Evolutionary conservation across 805 yeast species (phyloP).

Genomic region (Tetrapisispora iriomotensis): DNA sequence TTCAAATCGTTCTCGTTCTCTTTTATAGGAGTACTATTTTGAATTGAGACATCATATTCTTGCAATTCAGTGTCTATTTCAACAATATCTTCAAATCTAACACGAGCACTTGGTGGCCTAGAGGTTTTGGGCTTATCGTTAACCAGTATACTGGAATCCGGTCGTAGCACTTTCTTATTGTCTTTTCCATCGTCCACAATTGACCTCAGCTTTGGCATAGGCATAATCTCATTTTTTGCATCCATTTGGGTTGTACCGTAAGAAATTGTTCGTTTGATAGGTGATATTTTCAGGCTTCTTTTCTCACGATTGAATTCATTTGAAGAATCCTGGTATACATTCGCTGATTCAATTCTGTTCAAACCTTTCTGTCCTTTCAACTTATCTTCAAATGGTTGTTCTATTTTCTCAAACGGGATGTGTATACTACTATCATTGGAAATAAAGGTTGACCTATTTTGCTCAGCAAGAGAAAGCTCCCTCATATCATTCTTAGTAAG

Average conservation of each 20-base stretch:
- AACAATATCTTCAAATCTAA: slow-evolving; percentile 1
- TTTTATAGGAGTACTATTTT: slow-evolving; percentile 1
- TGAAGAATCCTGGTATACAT: too few relatives aligned
- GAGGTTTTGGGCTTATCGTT: too few relatives aligned
- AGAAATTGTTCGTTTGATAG: neutral
- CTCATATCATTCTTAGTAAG: slow-evolving; percentile 1
- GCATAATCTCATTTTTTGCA: neutral
- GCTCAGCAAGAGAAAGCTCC: slow-evolving; percentile 2
- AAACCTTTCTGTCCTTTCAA: too few relatives aligned
- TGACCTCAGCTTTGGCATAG: neutral
- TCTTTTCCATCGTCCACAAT: too few relatives aligned
- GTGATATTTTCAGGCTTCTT: slow-evolving; percentile 4
- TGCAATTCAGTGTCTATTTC: neutral
- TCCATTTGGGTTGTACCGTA: neutral
- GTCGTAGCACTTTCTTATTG: too few relatives aligned
- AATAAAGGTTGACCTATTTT: neutral
- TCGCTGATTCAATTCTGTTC: too few relatives aligned
- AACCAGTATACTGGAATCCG: too few relatives aligned
- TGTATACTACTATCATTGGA: neutral
- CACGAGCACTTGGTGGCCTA: too few relatives aligned
- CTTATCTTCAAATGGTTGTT: too few relatives aligned
- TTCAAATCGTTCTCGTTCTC: neutral
- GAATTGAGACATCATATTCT: neutral
- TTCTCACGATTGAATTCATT: neutral
- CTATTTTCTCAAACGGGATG: neutral